Conservation (phyloP, 2,329 filamentous ascomycete genomes). For the Byssothecium circinans region DNA sequence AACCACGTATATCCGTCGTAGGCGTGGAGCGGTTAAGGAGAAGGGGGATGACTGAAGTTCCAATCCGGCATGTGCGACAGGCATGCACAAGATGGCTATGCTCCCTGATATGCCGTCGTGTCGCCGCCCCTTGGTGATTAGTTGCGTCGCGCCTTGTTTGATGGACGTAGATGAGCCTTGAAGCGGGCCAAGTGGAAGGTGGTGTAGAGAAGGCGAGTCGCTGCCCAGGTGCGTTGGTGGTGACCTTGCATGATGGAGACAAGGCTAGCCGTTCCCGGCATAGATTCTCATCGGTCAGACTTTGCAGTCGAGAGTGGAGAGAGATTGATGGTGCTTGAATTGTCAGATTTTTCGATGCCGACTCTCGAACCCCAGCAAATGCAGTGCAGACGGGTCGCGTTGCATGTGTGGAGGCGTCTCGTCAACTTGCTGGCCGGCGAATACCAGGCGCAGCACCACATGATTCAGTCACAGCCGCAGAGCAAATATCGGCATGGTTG, state of each 20-base stretch:
- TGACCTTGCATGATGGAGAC: slow-evolving; percentile 22
- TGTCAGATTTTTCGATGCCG: slow-evolving; percentile 22
- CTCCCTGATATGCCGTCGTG: slow-evolving; percentile 7
- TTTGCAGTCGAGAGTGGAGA: neutral
- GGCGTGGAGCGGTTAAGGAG: neutral
- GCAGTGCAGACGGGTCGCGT: slow-evolving; percentile 9
- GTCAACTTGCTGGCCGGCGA: slow-evolving; percentile 14
- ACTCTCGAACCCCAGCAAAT: slow-evolving; percentile 20
- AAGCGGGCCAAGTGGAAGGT: slow-evolving; percentile 9
- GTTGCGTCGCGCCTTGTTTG: slow-evolving; percentile 7
- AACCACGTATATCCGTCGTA: slow-evolving; percentile 4
- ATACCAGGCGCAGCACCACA: slow-evolving; percentile 22
- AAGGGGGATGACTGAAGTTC: neutral
- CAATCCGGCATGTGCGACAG: slow-evolving; percentile 12
- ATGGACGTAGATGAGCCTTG: slow-evolving; percentile 11
- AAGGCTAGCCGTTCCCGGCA: slow-evolving; percentile 15
- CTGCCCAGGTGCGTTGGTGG: slow-evolving; percentile 16
- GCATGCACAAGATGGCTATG: too few relatives aligned
- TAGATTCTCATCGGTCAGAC: slow-evolving; percentile 12
- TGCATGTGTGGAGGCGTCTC: slow-evolving; percentile 25
- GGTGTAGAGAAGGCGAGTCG: slow-evolving; percentile 13
- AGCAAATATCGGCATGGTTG: neutral
- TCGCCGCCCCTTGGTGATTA: slow-evolving; percentile 11
- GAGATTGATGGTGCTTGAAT: neutral
- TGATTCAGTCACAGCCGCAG: slow-evolving; percentile 22